Evolutionary conservation across 164 flowering plant species (phyloP).

Genomic region (Umbellularia californica): DNA sequence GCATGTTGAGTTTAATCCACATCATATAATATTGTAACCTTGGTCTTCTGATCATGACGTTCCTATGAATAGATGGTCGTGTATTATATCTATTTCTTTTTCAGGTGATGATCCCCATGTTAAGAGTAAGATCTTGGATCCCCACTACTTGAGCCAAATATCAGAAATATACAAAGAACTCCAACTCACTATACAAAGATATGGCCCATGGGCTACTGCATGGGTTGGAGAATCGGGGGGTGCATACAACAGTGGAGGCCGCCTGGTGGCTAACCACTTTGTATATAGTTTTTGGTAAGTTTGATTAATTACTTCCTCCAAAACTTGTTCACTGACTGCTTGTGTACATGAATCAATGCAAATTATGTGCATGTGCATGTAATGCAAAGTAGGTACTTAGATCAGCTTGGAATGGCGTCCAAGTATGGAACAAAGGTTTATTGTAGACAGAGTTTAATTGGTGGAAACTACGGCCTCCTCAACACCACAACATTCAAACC

Average conservation of each 20-base stretch:
- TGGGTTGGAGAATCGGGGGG: slow-evolving; percentile 99
- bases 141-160: slow-evolving; percentile 31
- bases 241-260: slow-evolving; percentile 86
- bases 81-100: background rate
- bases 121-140: slow-evolving; percentile 51
- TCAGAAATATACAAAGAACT: slow-evolving; percentile 37
- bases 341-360: background rate
- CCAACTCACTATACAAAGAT: slow-evolving; percentile 27
- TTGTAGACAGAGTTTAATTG: slow-evolving; percentile 82
- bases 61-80: background rate
- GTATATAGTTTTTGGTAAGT: slow-evolving; percentile 76
- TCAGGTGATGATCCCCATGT: slow-evolving; percentile 64
- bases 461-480: slow-evolving; percentile 88
- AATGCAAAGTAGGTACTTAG: slow-evolving; percentile 59
- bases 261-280: slow-evolving; percentile 63
- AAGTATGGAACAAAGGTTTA: slow-evolving; percentile 69
- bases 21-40: background rate
- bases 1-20: background rate
- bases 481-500: slow-evolving; percentile 62
- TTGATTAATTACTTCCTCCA: background rate
- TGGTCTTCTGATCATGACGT: too few species aligned
- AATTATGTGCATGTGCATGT: background rate
- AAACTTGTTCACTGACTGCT: background rate
- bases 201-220: slow-evolving; percentile 75
- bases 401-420: slow-evolving; percentile 92